Evolutionary conservation across 805 yeast genomes (phyloP), one percentile per base, ranked within the genome.

Genomic region (Vanderwaltozyma verrucispora): DNA sequence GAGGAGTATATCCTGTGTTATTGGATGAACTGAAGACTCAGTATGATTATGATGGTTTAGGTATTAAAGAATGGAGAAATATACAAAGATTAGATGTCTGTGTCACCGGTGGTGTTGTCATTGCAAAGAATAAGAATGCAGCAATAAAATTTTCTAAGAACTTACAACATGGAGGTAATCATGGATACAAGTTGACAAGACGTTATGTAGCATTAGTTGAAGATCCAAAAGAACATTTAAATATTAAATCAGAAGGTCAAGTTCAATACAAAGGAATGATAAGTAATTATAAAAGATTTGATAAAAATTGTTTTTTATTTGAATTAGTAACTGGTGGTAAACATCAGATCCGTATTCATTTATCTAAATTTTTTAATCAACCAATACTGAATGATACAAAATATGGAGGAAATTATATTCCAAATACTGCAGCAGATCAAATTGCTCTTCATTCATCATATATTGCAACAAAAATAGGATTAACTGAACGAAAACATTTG

Each of bases 71-170:
- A 19, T 47, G 56, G 37, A 50, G 55, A 32, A 50, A 53, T 5
- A 62, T 67, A 1, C 70, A 66, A 30, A 48, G 72, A 35, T 42
- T 67, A 16, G 71, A 67, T 39, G 51, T 49, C 20, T 42, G 49
- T 35, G 71, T 64, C 6, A 60, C 68, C 15, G 72, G 72, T 17
- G 69, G 69, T 1, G 38, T 65, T 32, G 47, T 67, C 2, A 34
- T 65, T 4, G 64, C 69, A 2, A 55, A 50, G 36, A 59, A 52
- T 33, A 50, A 54, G 35, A 48, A 45, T 8, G 48, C 60, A 0
- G 66, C 69, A 1, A 49, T 42, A 15, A 46, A 45, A 35, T 63
- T 67, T 38, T 48, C 59, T 7, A 56, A 50, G 30, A 53, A 61
- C 32, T 43, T 67, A 12, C 40, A 42, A 30, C 33, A 45, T 24